A percentile compares a stretch with the other conserved stretches of the same genome.
phyloP scores from a whole-genome alignment of 2,329 filamentous ascomycete genomes.

The Leptodontidium sp. region DNA sequence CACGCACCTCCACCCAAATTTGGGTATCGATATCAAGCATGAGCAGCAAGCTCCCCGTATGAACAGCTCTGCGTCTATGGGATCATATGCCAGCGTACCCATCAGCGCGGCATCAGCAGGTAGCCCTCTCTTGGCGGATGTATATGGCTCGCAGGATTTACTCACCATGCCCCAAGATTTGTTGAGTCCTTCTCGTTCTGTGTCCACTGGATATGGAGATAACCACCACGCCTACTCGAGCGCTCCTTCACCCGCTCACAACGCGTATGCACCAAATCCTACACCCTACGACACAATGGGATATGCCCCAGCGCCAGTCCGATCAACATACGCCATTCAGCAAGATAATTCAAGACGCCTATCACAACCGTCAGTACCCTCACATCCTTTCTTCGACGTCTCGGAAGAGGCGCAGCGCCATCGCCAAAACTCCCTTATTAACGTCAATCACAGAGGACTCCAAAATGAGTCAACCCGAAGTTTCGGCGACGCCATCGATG shows the following conservation, averaged over 20 bases:
- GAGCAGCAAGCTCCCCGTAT: slow-evolving; percentile 66
- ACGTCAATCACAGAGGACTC: slow-evolving; percentile 66
- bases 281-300: slow-evolving; percentile 79
- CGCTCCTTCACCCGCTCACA: slow-evolving; percentile 60
- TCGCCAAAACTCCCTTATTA: slow-evolving; percentile 70
- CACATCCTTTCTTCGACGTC: slow-evolving; percentile 54
- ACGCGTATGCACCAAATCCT: slow-evolving; percentile 50
- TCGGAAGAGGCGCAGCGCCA: slow-evolving; percentile 45
- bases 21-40: slow-evolving; percentile 62
- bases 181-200: slow-evolving; percentile 65
- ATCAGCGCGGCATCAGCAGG: slow-evolving; percentile 78
- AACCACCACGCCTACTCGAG: slow-evolving; percentile 71
- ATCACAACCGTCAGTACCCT: slow-evolving; percentile 83
- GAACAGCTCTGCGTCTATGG: slow-evolving; percentile 66
- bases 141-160: slow-evolving; percentile 70
- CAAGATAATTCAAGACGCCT: slow-evolving; percentile 70
- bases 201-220: slow-evolving; percentile 69
- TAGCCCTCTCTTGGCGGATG: slow-evolving; percentile 66
- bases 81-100: slow-evolving; percentile 76
- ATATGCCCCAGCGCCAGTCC: slow-evolving; percentile 72
- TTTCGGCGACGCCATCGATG: slow-evolving; percentile 90
- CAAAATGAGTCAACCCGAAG: slow-evolving; percentile 68
- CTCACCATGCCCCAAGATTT: slow-evolving; percentile 80
- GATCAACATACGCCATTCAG: slow-evolving; percentile 64
- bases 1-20: slow-evolving; percentile 60